These are phyloP conservation scores for Colletotrichum cuscutae DNA, from an alignment of 2,329 filamentous ascomycete genomes.

Conservation along the genomic window DNA sequence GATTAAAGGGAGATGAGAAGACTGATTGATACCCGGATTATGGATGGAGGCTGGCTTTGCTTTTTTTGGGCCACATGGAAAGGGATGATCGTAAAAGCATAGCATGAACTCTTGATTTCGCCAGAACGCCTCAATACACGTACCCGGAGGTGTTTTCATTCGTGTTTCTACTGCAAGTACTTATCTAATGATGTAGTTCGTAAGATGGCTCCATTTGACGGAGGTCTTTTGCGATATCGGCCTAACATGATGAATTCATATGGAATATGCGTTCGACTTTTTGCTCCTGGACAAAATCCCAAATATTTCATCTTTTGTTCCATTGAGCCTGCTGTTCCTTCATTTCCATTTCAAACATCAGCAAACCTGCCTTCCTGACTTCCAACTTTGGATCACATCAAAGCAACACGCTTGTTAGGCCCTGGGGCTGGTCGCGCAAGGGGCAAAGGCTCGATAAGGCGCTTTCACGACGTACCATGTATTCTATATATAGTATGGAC, in stretches of 20 bases:
- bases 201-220: neutral
- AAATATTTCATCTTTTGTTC: neutral
- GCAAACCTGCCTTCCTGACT: neutral
- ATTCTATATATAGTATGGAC: neutral
- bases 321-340: neutral
- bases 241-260: neutral
- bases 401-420: neutral
- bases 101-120: neutral
- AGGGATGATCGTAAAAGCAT: neutral
- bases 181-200: neutral
- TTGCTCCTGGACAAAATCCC: neutral
- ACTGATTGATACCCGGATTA: neutral
- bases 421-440: neutral
- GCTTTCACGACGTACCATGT: neutral
- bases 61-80: neutral
- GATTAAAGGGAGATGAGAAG: neutral
- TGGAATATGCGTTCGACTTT: neutral
- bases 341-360: neutral
- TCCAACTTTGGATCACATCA: neutral
- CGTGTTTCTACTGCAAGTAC: neutral
- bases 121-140: neutral
- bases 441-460: neutral
- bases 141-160: neutral
- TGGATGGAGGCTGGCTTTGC: neutral
- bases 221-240: too few relatives aligned